These are phyloP conservation scores for Ricinus communis DNA, from an alignment of 345 rosid genomes.

Conservation along the genomic window DNA sequence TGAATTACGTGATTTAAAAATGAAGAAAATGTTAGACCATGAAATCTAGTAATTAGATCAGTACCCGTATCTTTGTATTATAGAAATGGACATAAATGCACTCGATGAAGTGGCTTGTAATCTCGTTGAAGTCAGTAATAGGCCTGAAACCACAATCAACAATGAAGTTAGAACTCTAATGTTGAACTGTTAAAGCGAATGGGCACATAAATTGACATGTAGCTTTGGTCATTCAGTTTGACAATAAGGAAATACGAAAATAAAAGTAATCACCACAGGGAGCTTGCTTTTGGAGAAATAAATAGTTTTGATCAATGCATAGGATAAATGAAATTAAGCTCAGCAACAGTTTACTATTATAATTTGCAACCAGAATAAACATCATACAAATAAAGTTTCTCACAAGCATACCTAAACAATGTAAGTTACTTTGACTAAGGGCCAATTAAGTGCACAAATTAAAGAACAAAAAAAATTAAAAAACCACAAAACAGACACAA, in stretches of 20 bases:
- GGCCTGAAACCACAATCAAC: conserved; percentile 58
- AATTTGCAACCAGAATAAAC: neutral
- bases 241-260: neutral
- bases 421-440: neutral
- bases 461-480: neutral
- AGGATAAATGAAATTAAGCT: conserved; percentile 1
- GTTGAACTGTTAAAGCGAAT: neutral
- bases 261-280: neutral
- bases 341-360: no score
- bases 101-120: conserved; percentile 77
- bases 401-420: neutral
- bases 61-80: conserved; percentile 78
- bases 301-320: neutral
- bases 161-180: conserved; percentile 13
- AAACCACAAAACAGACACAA: neutral
- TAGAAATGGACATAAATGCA: conserved; percentile 82
- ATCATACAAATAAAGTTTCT: neutral
- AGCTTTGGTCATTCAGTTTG: neutral
- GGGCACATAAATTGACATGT: no score
- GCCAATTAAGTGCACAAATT: neutral
- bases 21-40: conserved; percentile 7
- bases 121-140: conserved; percentile 79
- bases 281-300: neutral
- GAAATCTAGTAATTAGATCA: conserved; percentile 18
- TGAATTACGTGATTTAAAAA: neutral